These are phyloP conservation scores for Cyberlindnera xishuangbannaensis DNA, from an alignment of 805 yeast genomes.

Conservation along the genomic window DNA sequence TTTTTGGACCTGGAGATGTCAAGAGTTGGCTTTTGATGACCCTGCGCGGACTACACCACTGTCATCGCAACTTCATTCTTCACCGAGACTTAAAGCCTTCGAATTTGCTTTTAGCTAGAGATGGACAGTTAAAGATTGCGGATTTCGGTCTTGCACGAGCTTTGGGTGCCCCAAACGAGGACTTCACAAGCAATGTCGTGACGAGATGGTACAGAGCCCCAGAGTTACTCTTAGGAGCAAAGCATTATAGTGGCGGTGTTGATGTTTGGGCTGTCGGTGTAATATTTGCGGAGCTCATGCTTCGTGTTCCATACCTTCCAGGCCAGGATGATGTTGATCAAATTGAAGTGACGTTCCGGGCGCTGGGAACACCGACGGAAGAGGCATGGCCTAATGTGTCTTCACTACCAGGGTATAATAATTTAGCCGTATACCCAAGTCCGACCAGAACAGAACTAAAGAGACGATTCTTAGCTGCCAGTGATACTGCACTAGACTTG, in stretches of 20 bases:
- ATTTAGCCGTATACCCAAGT: conserved; percentile 70
- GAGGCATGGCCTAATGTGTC: conserved; percentile 88
- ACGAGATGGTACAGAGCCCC: conserved; percentile 99
- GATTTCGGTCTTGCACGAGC: conserved; percentile 96
- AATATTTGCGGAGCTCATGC: conserved; percentile 93
- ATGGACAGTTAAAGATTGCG: conserved; percentile 86
- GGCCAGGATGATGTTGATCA: conserved; percentile 90
- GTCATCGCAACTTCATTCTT: conserved; percentile 84
- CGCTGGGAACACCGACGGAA: conserved; percentile 94
- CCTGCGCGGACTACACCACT: conserved; percentile 88
- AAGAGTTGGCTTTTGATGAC: conserved; percentile 96
- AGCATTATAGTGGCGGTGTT: conserved; percentile 82
- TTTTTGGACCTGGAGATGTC: conserved; percentile 81
- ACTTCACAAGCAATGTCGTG: conserved; percentile 87
- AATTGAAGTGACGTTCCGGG: conserved; percentile 87
- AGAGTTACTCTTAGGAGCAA: conserved; percentile 81
- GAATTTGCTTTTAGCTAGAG: conserved; percentile 79
- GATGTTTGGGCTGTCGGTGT: conserved; percentile 97
- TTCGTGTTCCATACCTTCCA: conserved; percentile 91
- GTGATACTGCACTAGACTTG: conserved; percentile 74
- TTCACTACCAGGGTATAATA: conserved; percentile 67
- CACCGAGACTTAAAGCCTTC: conserved; percentile 95
- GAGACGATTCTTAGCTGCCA: conserved; percentile 84
- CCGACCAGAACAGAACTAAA: conserved; percentile 78
- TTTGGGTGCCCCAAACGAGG: conserved; percentile 69